Conservation (phyloP, 2,329 filamentous ascomycete species). For the Neonectria faginata region DNA sequence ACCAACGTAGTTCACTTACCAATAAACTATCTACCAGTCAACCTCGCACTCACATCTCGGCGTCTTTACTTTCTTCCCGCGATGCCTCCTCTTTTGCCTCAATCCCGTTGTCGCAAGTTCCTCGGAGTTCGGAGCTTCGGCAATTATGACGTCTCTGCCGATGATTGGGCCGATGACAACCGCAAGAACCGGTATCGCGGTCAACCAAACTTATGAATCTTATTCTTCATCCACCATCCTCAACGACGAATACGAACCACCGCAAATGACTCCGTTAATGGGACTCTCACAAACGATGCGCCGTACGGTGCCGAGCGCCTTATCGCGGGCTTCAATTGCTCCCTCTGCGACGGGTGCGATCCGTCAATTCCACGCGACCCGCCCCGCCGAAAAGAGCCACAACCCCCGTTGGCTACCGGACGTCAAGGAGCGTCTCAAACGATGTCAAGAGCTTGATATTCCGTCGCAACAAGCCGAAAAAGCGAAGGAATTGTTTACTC, state of each 20-base stretch:
- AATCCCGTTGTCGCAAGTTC: neutral
- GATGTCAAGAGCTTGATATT: conserved; percentile 9
- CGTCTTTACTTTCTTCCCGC: neutral
- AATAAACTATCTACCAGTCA: neutral
- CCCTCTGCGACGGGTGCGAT: neutral
- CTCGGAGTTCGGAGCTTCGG: conserved; percentile 2
- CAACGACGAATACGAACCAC: neutral
- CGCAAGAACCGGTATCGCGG: conserved; percentile 19
- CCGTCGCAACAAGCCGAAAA: conserved; percentile 14
- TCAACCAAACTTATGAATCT: neutral
- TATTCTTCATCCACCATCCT: conserved; percentile 7
- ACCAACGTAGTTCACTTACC: neutral
- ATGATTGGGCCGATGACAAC: conserved; percentile 27
- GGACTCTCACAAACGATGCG: neutral
- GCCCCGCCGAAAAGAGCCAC: conserved; percentile 19
- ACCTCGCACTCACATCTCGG: neutral
- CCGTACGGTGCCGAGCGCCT: neutral
- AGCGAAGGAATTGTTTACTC: conserved; percentile 27
- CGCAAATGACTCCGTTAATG: conserved; percentile 10
- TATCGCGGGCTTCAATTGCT: neutral
- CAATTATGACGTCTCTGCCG: conserved; percentile 4
- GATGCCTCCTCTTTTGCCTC: neutral
- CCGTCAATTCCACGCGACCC: conserved; percentile 20
- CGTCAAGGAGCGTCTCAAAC: conserved; percentile 18
- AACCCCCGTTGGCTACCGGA: conserved; percentile 28